Evolutionary conservation across 495 filamentous ascomycete genomes (phyloP).

Genomic region (Neurospora hispaniola): DNA sequence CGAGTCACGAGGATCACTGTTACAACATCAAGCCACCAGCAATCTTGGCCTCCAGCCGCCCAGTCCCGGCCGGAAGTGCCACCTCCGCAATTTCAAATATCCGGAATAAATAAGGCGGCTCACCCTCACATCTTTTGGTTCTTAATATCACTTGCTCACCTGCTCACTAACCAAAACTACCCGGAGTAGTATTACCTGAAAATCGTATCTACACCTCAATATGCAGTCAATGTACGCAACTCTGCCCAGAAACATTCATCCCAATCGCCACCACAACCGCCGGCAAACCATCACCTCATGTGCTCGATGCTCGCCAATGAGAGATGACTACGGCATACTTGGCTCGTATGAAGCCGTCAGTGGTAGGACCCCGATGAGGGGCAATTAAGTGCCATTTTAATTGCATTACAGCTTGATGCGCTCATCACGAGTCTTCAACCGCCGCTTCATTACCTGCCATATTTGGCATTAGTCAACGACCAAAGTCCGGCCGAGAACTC

Average conservation of each 20-base stretch:
- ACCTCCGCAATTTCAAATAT: constrained; percentile 15
- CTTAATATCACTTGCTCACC: neutral
- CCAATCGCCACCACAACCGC: constrained; percentile 10
- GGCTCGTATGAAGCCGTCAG: constrained; percentile 1
- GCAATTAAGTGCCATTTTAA: constrained; percentile 11
- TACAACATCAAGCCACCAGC: neutral
- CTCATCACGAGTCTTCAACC: neutral
- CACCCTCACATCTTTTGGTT: neutral
- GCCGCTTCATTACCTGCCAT: neutral
- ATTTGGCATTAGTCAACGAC: neutral
- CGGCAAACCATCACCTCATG: constrained; percentile 7
- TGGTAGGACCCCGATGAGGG: constrained; percentile 6
- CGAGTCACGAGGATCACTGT: neutral
- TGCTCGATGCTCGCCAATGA: constrained; percentile 9
- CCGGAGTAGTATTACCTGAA: neutral
- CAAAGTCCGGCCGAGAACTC: neutral
- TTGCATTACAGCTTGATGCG: neutral
- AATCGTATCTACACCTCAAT: neutral
- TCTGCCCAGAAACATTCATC: neutral
- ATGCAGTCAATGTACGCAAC: neutral
- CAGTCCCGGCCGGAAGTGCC: constrained; percentile 6
- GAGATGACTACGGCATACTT: neutral
- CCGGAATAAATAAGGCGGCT: constrained; percentile 16
- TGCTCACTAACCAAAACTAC: neutral
- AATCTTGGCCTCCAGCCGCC: neutral